Evolutionary conservation across 768 basidiomycete species (phyloP).

Genomic region (Pulveroboletus sp.): DNA sequence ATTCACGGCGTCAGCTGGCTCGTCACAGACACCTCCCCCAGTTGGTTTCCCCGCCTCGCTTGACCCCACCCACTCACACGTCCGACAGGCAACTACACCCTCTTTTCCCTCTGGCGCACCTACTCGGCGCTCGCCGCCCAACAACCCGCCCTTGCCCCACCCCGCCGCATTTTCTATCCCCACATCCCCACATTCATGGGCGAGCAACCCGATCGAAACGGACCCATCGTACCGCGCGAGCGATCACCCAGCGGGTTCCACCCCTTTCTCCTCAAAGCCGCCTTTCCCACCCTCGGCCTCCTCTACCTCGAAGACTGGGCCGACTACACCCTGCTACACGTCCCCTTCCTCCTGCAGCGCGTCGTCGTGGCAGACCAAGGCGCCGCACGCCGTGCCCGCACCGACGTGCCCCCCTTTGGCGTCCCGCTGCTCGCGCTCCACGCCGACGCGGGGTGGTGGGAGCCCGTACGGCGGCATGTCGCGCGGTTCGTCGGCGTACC

Average conservation of each 20-base stretch:
- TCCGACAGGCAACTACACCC: conserved; percentile 64
- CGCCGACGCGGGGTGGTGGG: conserved; percentile 65
- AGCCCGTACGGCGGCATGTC: conserved; percentile 47
- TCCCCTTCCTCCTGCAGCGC: conserved; percentile 74
- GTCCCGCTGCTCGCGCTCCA: conserved; percentile 43
- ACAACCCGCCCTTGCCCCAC: conserved; percentile 56
- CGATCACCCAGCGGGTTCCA: conserved; percentile 67
- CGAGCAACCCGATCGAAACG: conserved; percentile 29
- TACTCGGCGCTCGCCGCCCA: conserved; percentile 61
- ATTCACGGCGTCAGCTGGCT: conserved; percentile 72
- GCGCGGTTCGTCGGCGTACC: conserved; percentile 41
- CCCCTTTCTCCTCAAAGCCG: conserved; percentile 65
- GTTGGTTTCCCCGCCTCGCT: conserved; percentile 33
- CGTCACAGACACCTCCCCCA: conserved; percentile 48
- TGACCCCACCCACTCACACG: conserved; percentile 1
- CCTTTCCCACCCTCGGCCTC: conserved; percentile 67
- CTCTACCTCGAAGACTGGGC: conserved; percentile 76
- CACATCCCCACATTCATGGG: conserved; percentile 61
- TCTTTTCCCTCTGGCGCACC: conserved; percentile 75
- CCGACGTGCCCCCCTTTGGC: conserved; percentile 30
- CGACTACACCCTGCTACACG: conserved; percentile 64
- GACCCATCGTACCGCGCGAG: conserved; percentile 31
- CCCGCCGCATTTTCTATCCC: conserved; percentile 74
- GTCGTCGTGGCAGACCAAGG: conserved; percentile 74
- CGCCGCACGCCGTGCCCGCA: conserved; percentile 47